These are phyloP conservation scores for Vigna reflexopilosa DNA, from an alignment of 306 rosid genomes.

Conservation along the genomic window DNA sequence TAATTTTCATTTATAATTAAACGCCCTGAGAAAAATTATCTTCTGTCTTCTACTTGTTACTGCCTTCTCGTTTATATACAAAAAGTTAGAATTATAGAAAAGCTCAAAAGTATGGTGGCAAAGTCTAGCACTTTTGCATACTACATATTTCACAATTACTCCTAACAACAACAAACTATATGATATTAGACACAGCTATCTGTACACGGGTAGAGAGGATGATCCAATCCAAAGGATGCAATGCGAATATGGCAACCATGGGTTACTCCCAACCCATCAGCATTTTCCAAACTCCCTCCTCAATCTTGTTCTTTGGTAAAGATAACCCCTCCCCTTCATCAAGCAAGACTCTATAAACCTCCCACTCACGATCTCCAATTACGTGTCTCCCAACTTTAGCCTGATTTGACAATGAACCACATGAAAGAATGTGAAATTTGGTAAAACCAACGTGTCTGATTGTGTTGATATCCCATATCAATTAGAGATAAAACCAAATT, in stretches of 20 bases:
- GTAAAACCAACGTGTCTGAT: neutral
- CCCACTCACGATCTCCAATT: conserved; percentile 87
- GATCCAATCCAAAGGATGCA: conserved; percentile 30
- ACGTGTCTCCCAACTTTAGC: conserved; percentile 82
- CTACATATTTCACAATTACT: conserved; percentile 42
- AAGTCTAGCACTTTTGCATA: conserved; percentile 17
- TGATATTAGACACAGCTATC: conserved; percentile 32
- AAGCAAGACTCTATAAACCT: conserved; percentile 87
- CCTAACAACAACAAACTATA: conserved; percentile 13
- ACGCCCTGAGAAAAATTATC: conserved; percentile 20
- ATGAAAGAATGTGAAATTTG: neutral
- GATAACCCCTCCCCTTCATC: conserved; percentile 75
- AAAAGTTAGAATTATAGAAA: conserved; percentile 41
- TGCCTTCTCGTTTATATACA: conserved; percentile 51
- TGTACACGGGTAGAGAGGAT: conserved; percentile 49
- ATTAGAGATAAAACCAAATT: no score
- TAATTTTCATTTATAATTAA: conserved; percentile 32
- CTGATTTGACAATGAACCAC: conserved; percentile 51
- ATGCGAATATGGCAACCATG: conserved; percentile 20
- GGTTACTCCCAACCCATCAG: conserved; percentile 93
- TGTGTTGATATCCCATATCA: no score
- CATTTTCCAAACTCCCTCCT: conserved; percentile 87
- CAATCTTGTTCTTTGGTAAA: conserved; percentile 67
- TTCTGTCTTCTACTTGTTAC: conserved; percentile 36
- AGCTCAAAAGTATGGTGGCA: conserved; percentile 39